Base-by-base conservation (phyloP, 1,284 basidiomycete genomes). In the Cutaneotrichosporon cyanovorans region DNA sequence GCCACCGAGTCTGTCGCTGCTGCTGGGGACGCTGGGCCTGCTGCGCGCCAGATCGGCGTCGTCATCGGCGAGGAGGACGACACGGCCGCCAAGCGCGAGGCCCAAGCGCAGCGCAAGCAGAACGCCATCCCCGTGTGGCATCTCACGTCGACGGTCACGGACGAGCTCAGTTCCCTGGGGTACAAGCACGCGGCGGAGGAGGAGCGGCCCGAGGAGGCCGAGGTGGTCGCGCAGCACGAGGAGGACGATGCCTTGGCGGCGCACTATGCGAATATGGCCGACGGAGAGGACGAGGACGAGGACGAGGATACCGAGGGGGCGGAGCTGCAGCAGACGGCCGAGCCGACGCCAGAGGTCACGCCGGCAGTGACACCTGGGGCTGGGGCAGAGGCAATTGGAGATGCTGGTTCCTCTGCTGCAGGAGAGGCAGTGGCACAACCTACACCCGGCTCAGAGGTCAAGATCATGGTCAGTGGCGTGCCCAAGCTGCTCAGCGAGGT, bases 91-190 rank as follows among this genome's bases (percentile, higher is more conserved):
- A 76, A 76, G 46, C 74, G 76, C 59, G 77, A 84, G 57, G 85
- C 83, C 2, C 82, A 83, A 37, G 79, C 81, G 40, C 87, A 88
- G 71, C 73, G 84, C n/a, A 80, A 84, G 66, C 90, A 96, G 74
- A 97, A 97, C 65, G 80, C 83, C 0, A 73, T 98, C 37, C 93
- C 93, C 0, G 78, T 83, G 9, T 97, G 93, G 93, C 86, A 95
- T 73, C 77, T 90, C 53, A 84, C 87, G 67, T 92, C 88, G 66
- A 98, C 93, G 4, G 87, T 98, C 56, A 85, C 89, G 12, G 91
- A 90, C 16, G 84, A 92, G 59, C 74, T 87, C 53, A 96, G 92
- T 0, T 83, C 87, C 16, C 75, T 93, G 22, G 92, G 91, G 8
- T 37, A 64, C 39, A 57, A 57, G 32, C 56, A 60, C 38, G 48